Conservation (phyloP, 257 asterid genomes). For the Fraxinus excelsior region DNA sequence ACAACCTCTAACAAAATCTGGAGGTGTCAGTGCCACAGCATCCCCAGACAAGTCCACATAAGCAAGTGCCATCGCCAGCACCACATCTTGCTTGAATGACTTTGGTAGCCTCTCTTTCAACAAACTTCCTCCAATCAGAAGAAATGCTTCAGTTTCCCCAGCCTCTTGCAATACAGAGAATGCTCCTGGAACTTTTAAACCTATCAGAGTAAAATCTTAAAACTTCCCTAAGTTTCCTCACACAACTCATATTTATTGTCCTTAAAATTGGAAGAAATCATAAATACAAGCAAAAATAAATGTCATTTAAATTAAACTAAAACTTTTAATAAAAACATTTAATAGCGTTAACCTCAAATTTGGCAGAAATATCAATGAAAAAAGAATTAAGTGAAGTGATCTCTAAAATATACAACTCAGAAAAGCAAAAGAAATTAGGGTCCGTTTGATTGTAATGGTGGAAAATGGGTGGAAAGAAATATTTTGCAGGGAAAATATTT, state of each 20-base stretch:
- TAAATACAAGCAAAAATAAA: neutral
- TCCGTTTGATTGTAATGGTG: too few species aligned
- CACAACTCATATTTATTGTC: neutral
- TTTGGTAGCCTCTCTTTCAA: conserved; percentile 87
- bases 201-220: neutral
- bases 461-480: too few species aligned
- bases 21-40: conserved; percentile 84
- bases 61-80: conserved; percentile 88
- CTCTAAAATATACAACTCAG: neutral
- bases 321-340: too few species aligned
- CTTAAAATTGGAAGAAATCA: neutral
- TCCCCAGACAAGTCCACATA: conserved; percentile 92
- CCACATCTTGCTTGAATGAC: conserved; percentile 90
- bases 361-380: neutral
- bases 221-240: neutral
- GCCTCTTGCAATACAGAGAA: conserved; percentile 89
- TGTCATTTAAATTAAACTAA: neutral
- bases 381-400: neutral
- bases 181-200: conserved; percentile 82
- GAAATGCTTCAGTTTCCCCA: conserved; percentile 84
- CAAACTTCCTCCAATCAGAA: conserved; percentile 84
- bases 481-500: too few species aligned
- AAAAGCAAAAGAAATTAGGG: neutral
- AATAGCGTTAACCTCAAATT: neutral
- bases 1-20: conserved; percentile 81